Base-by-base conservation (phyloP, 306 rosid genomes). In the Corylus americana region DNA sequence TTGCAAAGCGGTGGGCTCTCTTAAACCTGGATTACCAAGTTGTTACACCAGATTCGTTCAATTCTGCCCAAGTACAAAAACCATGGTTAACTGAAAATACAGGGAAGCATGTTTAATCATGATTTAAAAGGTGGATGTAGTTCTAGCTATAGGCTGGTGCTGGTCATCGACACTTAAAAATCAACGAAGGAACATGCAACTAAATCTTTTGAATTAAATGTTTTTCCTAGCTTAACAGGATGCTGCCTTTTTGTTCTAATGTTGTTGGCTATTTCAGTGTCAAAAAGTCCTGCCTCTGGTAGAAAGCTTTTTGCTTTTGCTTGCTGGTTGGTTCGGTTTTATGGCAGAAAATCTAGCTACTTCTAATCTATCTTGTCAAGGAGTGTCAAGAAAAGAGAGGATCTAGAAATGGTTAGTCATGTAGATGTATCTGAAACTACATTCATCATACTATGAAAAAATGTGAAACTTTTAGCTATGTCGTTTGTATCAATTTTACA, bases 301-400 rank as follows among this genome's bases (percentile, higher is more conserved):
- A 20, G 8, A 22, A 76, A 69, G 50, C 57, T 47, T 62, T 70
- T 29, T 58, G 68, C 53, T 76, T 70, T 70, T 22, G 22, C 27
- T 49, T 73, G 59, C 76, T 51, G 49, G 47, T 25, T 49, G 68
- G 61, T 66, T 54, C 66, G 71, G 75, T 66, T 76, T 55, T 68
- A 66, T 27, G 48, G 47, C 61, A 79, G 67, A 54, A 76, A 73
- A 6, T 62, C 57, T 63, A 59, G 72, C 53, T 22, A 71, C 37
- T 29, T 58, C 11, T 14, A 25, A 45, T 51, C 47, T 55, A 55
- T 78, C 50, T 75, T 82, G 64, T 71, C 74, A 51, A 64, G 51
- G 59, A 53, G 55, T 75, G 59, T 69, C 76, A 61, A 77, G 70
- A 74, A 80, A 80, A 71, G 31, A 45, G 63, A 74, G 75, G 62